Percentiles rank a stretch among this genome's conserved stretches.
These are phyloP conservation scores for Eucalyptus rudis DNA, from an alignment of 345 rosid species.

Conservation along the genomic window DNA sequence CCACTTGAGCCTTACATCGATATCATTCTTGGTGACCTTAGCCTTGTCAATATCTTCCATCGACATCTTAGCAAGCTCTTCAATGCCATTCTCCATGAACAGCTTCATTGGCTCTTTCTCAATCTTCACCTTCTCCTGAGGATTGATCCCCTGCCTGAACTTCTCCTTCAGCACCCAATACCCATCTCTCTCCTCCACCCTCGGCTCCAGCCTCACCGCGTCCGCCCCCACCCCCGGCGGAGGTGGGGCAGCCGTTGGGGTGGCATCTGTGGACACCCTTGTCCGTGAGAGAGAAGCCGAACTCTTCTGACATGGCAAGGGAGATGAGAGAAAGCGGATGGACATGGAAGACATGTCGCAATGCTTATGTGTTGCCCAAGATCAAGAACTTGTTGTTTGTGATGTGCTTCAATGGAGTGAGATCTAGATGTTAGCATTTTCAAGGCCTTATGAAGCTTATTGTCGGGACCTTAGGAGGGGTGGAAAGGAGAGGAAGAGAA, in stretches of 20 bases:
- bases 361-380: background rate
- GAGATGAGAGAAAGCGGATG: constrained; percentile 25
- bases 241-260: constrained; percentile 1
- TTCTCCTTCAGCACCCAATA: constrained; percentile 79
- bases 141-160: constrained; percentile 71
- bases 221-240: constrained; percentile 19
- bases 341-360: constrained; percentile 26
- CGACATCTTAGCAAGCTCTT: constrained; percentile 58
- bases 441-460: background rate
- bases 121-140: constrained; percentile 81
- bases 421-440: constrained; percentile 19
- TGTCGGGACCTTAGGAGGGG: constrained; percentile 5
- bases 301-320: background rate
- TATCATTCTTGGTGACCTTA: constrained; percentile 56
- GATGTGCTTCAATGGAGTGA: background rate
- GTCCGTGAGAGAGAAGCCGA: background rate
- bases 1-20: constrained; percentile 95
- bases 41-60: constrained; percentile 62
- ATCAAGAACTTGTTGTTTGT: background rate
- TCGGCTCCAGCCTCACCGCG: constrained; percentile 61
- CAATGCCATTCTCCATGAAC: constrained; percentile 65
- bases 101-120: constrained; percentile 82
- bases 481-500: background rate
- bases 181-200: constrained; percentile 70
- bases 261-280: background rate